Evolutionary conservation across 345 rosid species (phyloP).

Genomic region (Limnanthes douglasii): DNA sequence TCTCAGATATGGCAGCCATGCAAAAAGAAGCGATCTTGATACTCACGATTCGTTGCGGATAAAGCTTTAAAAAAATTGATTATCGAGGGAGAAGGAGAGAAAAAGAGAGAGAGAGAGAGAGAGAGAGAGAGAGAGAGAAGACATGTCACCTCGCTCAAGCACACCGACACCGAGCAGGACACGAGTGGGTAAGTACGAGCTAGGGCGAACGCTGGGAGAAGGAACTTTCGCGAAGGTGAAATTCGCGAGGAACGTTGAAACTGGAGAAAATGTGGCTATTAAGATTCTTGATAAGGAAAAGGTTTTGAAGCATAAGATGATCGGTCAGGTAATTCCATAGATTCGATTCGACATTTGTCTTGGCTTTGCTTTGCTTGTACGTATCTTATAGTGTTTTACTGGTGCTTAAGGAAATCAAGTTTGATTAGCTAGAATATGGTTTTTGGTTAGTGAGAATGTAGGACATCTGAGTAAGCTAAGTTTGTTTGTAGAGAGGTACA

Average conservation of each 20-base stretch:
- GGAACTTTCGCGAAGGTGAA: constrained; percentile 98
- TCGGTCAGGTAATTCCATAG: constrained; percentile 50
- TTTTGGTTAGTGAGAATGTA: background rate
- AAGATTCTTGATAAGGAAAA: constrained; percentile 94
- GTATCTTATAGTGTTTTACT: too few species aligned
- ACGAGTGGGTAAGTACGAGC: constrained; percentile 95
- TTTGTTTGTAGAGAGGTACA: too few species aligned
- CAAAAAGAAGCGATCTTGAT: constrained; percentile 87
- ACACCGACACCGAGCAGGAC: constrained; percentile 31
- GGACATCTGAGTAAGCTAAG: too few species aligned
- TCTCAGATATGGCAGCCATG: constrained; percentile 99
- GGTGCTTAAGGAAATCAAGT: background rate
- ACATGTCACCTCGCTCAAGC: constrained; percentile 23
- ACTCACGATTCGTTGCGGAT: background rate
- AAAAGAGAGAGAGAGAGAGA: background rate
- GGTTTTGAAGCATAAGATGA: constrained; percentile 79
- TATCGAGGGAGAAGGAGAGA: background rate
- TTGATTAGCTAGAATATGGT: background rate
- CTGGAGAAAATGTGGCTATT: constrained; percentile 71
- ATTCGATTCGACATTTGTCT: background rate
- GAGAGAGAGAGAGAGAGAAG: constrained; percentile 12
- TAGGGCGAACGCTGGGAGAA: constrained; percentile 87
- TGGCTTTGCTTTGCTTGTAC: too few species aligned
- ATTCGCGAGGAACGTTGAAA: constrained; percentile 65
- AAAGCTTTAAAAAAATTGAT: constrained; percentile 1